Conservation (phyloP, 495 filamentous ascomycete species). For the Sabuloglossum arenarium region DNA sequence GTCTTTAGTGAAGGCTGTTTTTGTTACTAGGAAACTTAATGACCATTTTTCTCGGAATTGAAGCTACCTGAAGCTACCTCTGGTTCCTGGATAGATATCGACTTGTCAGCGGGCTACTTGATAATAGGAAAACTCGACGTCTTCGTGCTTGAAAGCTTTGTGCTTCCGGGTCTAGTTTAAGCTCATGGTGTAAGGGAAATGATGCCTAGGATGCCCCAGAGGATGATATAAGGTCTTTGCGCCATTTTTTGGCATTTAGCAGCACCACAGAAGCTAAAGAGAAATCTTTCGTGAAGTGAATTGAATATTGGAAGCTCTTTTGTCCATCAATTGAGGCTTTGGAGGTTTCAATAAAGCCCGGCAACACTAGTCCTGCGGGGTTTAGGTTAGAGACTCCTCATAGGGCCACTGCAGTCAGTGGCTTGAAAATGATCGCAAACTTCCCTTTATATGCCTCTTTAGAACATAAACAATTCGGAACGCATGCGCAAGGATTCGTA, state of each 20-base stretch:
- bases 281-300: too few species aligned
- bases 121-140: too few species aligned
- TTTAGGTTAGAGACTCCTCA: too few species aligned
- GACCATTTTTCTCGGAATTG: not conserved
- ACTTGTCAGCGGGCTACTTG: not conserved
- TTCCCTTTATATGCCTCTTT: too few species aligned
- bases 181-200: not conserved
- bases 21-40: not conserved
- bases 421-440: too few species aligned
- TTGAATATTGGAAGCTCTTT: too few species aligned
- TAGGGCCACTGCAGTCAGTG: too few species aligned
- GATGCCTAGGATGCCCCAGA: conserved; percentile 59
- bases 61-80: conserved; percentile 54
- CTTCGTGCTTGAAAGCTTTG: not conserved
- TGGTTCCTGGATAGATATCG: conserved; percentile 37
- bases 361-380: too few species aligned
- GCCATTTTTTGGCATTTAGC: conserved; percentile 7
- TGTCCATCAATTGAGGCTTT: too few species aligned
- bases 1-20: conserved; percentile 53
- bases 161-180: conserved; percentile 1
- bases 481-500: too few species aligned
- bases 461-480: too few species aligned
- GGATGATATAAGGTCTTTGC: conserved; percentile 32
- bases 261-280: not conserved
- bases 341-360: too few species aligned